Evolutionary conservation across 805 yeast genomes (phyloP).

Genomic region (Zygosaccharomyces gambellarensis): DNA sequence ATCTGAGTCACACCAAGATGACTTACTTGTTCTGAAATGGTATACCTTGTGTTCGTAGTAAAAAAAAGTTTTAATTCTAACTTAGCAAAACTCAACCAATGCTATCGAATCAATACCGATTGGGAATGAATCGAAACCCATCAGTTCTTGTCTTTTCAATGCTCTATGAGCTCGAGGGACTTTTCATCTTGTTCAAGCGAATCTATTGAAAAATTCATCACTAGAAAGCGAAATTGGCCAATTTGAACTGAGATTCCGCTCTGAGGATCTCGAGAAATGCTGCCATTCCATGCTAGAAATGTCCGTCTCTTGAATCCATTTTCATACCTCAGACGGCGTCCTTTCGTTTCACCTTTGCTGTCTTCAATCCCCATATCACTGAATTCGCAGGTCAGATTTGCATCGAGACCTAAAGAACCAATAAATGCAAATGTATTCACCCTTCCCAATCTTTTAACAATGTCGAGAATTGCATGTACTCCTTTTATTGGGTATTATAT

Average conservation of each 20-base stretch:
- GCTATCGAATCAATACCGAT: background rate
- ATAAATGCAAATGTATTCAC: constrained; percentile 48
- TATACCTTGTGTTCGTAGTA: background rate
- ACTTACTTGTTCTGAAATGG: background rate
- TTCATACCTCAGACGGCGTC: background rate
- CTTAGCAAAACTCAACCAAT: background rate
- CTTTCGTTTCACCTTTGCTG: background rate
- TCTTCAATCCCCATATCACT: background rate
- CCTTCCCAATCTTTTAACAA: constrained; percentile 79
- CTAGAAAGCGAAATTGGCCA: background rate
- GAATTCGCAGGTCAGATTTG: background rate
- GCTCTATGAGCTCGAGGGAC: background rate
- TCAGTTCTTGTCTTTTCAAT: background rate
- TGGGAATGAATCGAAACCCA: background rate
- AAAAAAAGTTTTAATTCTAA: background rate
- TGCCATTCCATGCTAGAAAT: constrained; percentile 2
- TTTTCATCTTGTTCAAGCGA: background rate
- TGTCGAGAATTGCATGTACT: constrained; percentile 72
- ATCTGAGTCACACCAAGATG: constrained; percentile 2
- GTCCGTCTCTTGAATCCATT: constrained; percentile 5
- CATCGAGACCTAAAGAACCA: constrained; percentile 1
- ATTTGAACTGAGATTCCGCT: background rate
- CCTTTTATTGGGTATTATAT: constrained; percentile 83
- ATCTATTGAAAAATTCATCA: background rate
- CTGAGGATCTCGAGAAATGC: background rate